Base-by-base conservation (phyloP, 1,284 basidiomycete genomes). In the Puccinia novopanici region DNA sequence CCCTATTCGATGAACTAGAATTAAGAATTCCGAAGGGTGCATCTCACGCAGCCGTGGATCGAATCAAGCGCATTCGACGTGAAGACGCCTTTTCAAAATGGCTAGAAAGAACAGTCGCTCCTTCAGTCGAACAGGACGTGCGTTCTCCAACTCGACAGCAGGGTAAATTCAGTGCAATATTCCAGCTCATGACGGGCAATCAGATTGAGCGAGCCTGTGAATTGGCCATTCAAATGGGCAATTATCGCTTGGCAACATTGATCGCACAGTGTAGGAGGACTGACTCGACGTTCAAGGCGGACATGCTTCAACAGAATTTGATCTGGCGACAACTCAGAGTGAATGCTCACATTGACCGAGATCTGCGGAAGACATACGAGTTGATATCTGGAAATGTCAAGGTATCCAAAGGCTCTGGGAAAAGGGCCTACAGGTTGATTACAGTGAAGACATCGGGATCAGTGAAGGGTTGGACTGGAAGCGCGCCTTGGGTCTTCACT, bases 391-490 rank as follows among this genome's bases (percentile, higher is more conserved):
- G 97, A 15, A 89, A 92, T 81, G 88, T 92, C 48, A 90, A 91
- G 81, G 84, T 91, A 4, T 87, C 91, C 17, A 88, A 89, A 73
- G 92, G 91, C 2, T 85, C 86, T 76, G 82, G 81, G 89, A 75
- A 81, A 88, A 81, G 86, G 85, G 85, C 19, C 88, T 85, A 87
- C 91, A 83, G 86, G 88, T 81, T 48, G 91, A 92, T 83, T 87
- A 88, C 34, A 89, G 89, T 83, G 86, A 88, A 1, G 91, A 93
- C 80, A 86, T 94, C 27, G 88, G 90, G 75, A 88, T 97, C n/a
- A 89, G 91, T n/a, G 88, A 90, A 75, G 92, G 90, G 0, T 87
- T 98, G 74, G 95, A 97, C 86, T 99, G 97, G 97, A 96, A 96
- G 86, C 91, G 95, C 19, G 91, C 92, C 0, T 93, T 99, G 84